Conservation (phyloP, 148 eudicot species). For the Pouteria glomerata region DNA sequence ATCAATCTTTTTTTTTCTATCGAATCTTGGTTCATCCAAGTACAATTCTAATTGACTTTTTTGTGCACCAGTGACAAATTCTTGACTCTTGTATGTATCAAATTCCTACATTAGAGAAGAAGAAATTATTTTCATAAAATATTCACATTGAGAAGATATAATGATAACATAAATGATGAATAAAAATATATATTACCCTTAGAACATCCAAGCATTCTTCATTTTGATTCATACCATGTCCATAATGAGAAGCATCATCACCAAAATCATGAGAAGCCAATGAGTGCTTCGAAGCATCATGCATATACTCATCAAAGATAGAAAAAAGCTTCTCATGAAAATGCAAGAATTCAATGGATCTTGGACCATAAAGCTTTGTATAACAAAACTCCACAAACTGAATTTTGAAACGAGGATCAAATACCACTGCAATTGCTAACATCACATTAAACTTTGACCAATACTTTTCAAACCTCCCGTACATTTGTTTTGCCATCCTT, state of each 20-base stretch:
- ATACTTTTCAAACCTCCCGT: neutral
- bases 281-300: neutral
- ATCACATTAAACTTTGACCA: neutral
- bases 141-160: too few relatives aligned
- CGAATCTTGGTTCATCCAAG: conserved; percentile 2
- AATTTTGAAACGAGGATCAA: neutral
- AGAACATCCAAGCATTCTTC: too few relatives aligned
- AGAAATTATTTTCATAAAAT: too few relatives aligned
- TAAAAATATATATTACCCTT: too few relatives aligned
- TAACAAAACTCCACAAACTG: neutral
- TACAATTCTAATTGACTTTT: neutral
- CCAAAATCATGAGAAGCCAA: too few relatives aligned
- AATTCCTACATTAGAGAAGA: neutral
- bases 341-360: too few relatives aligned
- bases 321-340: neutral
- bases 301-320: neutral
- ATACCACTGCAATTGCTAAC: neutral
- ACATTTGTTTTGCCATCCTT: neutral
- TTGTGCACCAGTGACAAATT: neutral
- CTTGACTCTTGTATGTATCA: neutral
- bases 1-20: neutral
- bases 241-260: too few relatives aligned
- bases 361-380: neutral
- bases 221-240: too few relatives aligned
- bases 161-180: too few relatives aligned